Evolutionary conservation across 768 basidiomycete genomes (phyloP), one percentile per base, ranked within the genome.

Genomic region (Auriculariales sp.): DNA sequence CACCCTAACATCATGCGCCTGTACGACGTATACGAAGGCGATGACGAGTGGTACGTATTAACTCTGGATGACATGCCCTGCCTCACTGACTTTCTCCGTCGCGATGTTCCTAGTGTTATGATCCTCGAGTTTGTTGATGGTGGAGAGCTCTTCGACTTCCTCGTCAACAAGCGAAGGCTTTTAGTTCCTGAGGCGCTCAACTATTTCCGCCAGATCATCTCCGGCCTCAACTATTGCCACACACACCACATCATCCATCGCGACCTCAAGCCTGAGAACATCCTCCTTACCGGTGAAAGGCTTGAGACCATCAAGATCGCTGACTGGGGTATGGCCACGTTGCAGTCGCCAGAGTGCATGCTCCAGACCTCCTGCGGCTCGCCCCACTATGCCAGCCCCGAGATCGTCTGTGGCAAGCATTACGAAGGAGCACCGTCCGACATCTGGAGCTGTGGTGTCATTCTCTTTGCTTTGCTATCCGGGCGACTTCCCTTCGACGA

Each of bases 281-380:
- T 98, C 28, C 71, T 98, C 47, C 77, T 94, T 46, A 87, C 90
- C 68, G 39, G 39, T 19, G 22, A 19, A 15, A 44, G 27, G 14
- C 39, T 44, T 19, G 70, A 74, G 32, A 91, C 90, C 56, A 81
- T 97, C 75, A 98, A 94, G 62, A 81, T 97, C 29, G 91, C 88
- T 2, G 93, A 97, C 66, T 93, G 95, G 61, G 92, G 93, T n/a
- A 92, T 95, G 87, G 91, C 92, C 3, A 85, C 86, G 29, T 92
- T 87, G 83, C 86, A 91, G 64, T 71, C 68, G 24, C 75, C 76
- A 53, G 71, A 73, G 46, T 71, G 66, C 11, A 70, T 72, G 33
- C 71, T 95, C 46, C 74, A 75, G 57, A 95, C 92, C 0, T 83
- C 85, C 22, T 95, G 93, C 56, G 93, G 93, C 28, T 90, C 86